Evolutionary conservation across 139 green algal genomes (phyloP).

Genomic region (Chlorella sp.): DNA sequence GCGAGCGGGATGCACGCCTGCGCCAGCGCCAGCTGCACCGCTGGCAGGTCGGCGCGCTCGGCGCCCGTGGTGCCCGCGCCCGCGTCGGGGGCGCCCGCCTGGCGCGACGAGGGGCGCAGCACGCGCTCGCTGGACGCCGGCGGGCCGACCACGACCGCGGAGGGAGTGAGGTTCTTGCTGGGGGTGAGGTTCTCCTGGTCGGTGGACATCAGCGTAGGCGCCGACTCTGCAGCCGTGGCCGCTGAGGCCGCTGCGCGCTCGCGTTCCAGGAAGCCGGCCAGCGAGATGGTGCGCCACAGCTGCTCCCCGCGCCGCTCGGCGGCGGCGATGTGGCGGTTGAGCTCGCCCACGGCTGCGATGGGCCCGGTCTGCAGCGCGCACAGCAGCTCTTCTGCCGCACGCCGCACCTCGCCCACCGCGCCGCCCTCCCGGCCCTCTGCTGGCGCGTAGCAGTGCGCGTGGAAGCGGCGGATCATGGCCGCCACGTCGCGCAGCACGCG

Average conservation of each 20-base stretch:
- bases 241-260: neutral
- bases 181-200: conserved; percentile 8
- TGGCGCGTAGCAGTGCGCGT: conserved; percentile 17
- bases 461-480: neutral
- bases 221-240: neutral
- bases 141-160: neutral
- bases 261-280: too few species aligned
- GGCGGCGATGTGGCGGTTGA: too few species aligned
- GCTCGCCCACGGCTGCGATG: neutral
- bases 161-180: neutral
- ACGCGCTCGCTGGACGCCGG: neutral
- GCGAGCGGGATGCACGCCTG: neutral
- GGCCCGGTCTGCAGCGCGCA: neutral
- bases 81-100: too few species aligned
- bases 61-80: too few species aligned
- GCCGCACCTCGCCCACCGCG: neutral
- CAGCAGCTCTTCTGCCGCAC: neutral
- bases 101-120: conserved; percentile 21
- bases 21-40: neutral
- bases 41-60: too few species aligned
- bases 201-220: neutral
- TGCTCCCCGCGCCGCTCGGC: too few species aligned
- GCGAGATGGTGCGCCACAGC: too few species aligned
- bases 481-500: conserved; percentile 17
- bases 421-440: conserved; percentile 8